A percentile compares a stretch with the other conserved stretches of the same genome.
phyloP scores from a whole-genome alignment of 1,284 basidiomycete species.

The Stygiomarasmius scandens region DNA sequence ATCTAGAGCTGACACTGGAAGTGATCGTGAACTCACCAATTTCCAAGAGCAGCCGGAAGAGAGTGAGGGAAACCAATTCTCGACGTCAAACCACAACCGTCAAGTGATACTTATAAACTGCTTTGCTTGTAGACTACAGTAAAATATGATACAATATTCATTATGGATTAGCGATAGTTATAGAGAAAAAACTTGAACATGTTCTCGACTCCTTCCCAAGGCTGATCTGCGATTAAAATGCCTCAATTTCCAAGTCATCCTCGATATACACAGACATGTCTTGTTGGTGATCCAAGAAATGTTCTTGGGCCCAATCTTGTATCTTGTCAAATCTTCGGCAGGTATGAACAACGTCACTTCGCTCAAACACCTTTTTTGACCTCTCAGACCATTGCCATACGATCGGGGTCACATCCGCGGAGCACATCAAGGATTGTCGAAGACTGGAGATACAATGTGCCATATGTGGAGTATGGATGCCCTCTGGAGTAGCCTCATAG shows the following conservation, averaged over 20 bases:
- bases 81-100: too few relatives aligned
- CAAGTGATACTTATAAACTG: too few relatives aligned
- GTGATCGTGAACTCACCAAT: too few relatives aligned
- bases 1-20: too few relatives aligned
- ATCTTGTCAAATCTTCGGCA: constrained; percentile 24
- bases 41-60: too few relatives aligned
- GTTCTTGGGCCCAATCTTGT: constrained; percentile 20
- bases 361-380: constrained; percentile 23
- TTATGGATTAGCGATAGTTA: too few relatives aligned
- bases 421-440: constrained; percentile 18
- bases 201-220: too few relatives aligned
- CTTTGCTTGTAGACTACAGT: too few relatives aligned
- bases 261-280: constrained; percentile 26
- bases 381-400: constrained; percentile 27
- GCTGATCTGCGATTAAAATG: too few relatives aligned
- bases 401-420: constrained; percentile 26
- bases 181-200: too few relatives aligned
- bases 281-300: constrained; percentile 24
- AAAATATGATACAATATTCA: too few relatives aligned
- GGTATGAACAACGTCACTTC: constrained; percentile 25
- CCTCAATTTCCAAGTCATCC: constrained; percentile 19
- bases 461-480: constrained; percentile 19
- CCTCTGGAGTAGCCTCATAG: constrained; percentile 16
- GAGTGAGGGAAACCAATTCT: too few relatives aligned
- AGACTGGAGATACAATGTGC: constrained; percentile 18